Evolutionary conservation across 108 stramenopile genomes (phyloP), one percentile per base, ranked within the genome.

Genomic region (Fragilaria crotonensis): DNA sequence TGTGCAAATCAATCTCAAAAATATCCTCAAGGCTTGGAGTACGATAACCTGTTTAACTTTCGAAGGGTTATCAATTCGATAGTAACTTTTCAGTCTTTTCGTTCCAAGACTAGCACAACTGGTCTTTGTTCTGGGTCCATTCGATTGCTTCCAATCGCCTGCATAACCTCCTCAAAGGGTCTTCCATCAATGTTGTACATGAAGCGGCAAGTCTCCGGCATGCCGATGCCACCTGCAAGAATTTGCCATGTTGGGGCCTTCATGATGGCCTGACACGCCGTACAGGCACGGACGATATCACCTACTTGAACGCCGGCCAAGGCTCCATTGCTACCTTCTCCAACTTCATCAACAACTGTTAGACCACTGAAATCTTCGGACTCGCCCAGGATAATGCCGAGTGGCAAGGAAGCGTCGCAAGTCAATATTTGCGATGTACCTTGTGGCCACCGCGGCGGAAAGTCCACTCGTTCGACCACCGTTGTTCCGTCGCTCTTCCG

Each of bases 201-300:
- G 57, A 83, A 80, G 29, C 89, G 59, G 23, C 68, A 72, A 11
- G 83, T 90, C 49, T 87, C 84, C 0, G 89, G 89, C 45, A 60
- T 66, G 4, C 89, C 89, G 30, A 84, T 87, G 7, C 89, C 89
- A 29, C 89, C 89, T 7, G 79, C 85, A 46, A 90, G 65, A 25
- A 82, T 36, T 54, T 90, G 89, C 89, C 89, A 90, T 0, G 80
- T 87, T 2, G 89, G 85, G 26, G 68, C 68, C 45, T 73, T 80
- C 85, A 90, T 87, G 14, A 79, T 72, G 25, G 72, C 59, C 57
- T 71, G 64, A 58, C 83, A 85, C 0, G 85, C 85, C 17, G 89
- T 90, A 26, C 74, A 76, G 4, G 83, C 89, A 36, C 85, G 73
- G 0, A 90, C 33, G 23, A 87, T 47, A 46, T 90, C 89, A 26